Base-by-base conservation (phyloP, 306 rosid species). In the Begonia loranthoides region DNA sequence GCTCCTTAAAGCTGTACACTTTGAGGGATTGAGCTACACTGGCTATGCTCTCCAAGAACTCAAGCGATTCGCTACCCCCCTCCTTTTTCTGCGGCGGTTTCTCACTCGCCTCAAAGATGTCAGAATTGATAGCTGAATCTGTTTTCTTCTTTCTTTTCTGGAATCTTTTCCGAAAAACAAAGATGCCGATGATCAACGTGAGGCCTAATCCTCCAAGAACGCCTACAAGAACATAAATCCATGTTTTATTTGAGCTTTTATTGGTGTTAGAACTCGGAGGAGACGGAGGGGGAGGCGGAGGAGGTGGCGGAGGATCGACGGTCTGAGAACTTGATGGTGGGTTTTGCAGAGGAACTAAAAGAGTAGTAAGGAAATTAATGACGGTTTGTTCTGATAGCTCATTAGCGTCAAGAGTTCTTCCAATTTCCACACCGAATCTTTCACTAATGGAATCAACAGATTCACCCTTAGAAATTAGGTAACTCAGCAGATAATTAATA, bases 191-290 rank as follows among this genome's bases (percentile, higher is more conserved):
- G 41, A 41, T 44, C 17, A 57, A 17, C 5, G 36, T 41, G 11
- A 66, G 12, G 24, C 33, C 66, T 34, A 22, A 16, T 17, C 66
- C 72, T 54, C 66, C 72, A 17, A 67, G 61, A 50, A 62, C 78
- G 52, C 83, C 95, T 57, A 70, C 71, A 15, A 79, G 57, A 44
- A 70, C 74, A 69, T 78, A 82, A 51, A 85, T 54, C 97, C 90
- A 85, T 13, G 64, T 73, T 69, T 71, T 82, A 10, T 67, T 77
- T 16, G 75, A 46, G 52, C 77, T 13, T 15, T 82, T 17, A 28
- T 60, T 10, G 2, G 84, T 61, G 5, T 69, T 28, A 4, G 80
- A 33, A 12, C 75, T 15, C 17, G 56, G 46, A 2, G 45, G 19
- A 5, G 59, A 17, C 4, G 65, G 47, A 4, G 62, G 41, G 2